Evolutionary conservation across 257 asterid genomes (phyloP).

Genomic region (Nicotiana otophora): DNA sequence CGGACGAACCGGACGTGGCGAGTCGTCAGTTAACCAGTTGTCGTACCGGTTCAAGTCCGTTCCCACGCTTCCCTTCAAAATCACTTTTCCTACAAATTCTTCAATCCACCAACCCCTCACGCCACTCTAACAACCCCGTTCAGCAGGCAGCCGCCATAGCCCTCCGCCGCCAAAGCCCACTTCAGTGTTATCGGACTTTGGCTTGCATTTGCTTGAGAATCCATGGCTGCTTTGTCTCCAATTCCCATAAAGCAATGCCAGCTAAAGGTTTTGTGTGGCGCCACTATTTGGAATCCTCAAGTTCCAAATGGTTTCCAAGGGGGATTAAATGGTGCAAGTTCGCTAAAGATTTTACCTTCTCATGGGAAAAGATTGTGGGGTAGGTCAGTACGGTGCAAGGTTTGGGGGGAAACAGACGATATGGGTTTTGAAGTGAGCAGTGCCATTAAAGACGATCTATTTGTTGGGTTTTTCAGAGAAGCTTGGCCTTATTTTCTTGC

Average conservation of each 20-base stretch:
- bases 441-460: conserved; percentile 60
- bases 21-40: background rate
- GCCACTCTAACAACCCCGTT: background rate
- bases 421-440: conserved; percentile 31
- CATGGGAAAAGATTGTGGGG: conserved; percentile 4
- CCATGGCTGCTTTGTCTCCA: conserved; percentile 4
- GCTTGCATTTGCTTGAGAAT: background rate
- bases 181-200: background rate
- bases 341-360: background rate
- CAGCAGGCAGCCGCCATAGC: background rate
- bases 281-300: background rate
- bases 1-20: background rate
- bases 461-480: conserved; percentile 79
- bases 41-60: background rate
- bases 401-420: conserved; percentile 34
- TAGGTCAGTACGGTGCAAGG: conserved; percentile 19
- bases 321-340: background rate
- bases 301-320: background rate
- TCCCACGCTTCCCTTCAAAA: background rate
- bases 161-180: background rate
- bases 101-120: background rate
- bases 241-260: background rate
- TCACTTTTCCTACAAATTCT: background rate
- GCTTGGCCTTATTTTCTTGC: conserved; percentile 90
- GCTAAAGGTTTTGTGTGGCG: background rate